Conservation (phyloP, 495 filamentous ascomycete species). For the Annulohypoxylon bovei region DNA sequence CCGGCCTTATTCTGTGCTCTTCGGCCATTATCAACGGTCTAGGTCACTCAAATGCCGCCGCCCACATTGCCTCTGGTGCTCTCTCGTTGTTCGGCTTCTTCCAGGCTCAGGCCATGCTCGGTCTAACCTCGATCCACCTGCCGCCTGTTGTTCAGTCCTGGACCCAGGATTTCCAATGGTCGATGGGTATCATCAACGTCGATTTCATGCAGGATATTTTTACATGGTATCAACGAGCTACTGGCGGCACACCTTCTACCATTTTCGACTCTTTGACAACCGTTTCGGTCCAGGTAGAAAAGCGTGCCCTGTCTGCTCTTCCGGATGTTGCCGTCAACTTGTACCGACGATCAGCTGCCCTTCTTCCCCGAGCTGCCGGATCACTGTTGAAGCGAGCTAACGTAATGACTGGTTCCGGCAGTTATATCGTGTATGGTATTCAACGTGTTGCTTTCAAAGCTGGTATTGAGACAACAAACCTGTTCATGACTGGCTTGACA, state of each 20-base stretch:
- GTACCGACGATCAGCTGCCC: constrained; percentile 27
- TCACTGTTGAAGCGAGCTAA: constrained; percentile 56
- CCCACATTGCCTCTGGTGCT: constrained; percentile 93
- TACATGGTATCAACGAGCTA: constrained; percentile 96
- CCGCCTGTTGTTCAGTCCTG: constrained; percentile 91
- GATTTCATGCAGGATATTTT: constrained; percentile 87
- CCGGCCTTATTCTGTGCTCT: constrained; percentile 81
- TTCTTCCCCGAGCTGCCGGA: constrained; percentile 47
- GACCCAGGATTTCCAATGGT: constrained; percentile 99
- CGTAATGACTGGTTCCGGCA: constrained; percentile 59
- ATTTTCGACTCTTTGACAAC: constrained; percentile 76
- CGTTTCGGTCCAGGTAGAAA: constrained; percentile 86
- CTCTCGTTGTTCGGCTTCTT: constrained; percentile 95
- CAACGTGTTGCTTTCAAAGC: constrained; percentile 88
- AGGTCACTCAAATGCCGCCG: constrained; percentile 94
- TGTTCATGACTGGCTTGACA: constrained; percentile 89
- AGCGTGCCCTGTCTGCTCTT: constrained; percentile 64
- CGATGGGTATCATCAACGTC: constrained; percentile 93
- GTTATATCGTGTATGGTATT: constrained; percentile 83
- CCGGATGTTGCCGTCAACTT: constrained; percentile 60
- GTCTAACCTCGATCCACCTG: constrained; percentile 83
- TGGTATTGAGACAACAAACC: constrained; percentile 87
- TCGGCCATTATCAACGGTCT: constrained; percentile 85
- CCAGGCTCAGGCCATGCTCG: constrained; percentile 95
- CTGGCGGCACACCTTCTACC: constrained; percentile 86